Percentiles rank a stretch among this genome's conserved stretches.
Conservation (phyloP, 1,139 yeast genomes). For the Blastobotrys illinoisensis region DNA sequence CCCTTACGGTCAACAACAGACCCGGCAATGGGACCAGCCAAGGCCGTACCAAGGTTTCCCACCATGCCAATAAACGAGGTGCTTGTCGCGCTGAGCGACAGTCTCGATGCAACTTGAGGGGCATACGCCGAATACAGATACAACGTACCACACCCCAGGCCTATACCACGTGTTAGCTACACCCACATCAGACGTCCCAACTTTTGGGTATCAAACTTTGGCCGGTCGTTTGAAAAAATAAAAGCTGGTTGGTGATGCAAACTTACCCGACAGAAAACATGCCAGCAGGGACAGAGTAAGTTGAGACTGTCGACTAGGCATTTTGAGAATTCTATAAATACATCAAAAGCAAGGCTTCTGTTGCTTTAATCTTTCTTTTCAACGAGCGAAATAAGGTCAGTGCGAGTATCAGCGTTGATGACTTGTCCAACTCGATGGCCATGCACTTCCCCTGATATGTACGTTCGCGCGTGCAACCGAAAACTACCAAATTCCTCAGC, state of each 20-base stretch:
- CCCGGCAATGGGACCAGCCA: constrained; percentile 60
- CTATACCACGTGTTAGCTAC: constrained; percentile 5
- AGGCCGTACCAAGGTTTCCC: constrained; percentile 56
- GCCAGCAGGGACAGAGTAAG: constrained; percentile 8
- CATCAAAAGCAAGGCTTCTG: neutral
- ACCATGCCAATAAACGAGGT: constrained; percentile 52
- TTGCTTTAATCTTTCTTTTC: neutral
- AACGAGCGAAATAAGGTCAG: neutral
- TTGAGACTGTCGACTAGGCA: neutral
- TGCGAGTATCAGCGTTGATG: neutral
- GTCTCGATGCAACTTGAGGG: constrained; percentile 53
- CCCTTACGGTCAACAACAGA: constrained; percentile 43
- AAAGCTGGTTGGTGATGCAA: neutral
- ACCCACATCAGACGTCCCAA: neutral
- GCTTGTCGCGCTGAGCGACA: constrained; percentile 49
- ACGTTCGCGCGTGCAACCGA: neutral
- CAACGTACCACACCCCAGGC: constrained; percentile 53
- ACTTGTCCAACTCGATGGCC: neutral
- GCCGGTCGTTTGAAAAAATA: neutral
- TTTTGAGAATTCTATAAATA: neutral
- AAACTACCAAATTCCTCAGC: neutral
- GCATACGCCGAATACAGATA: constrained; percentile 60
- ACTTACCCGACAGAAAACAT: constrained; percentile 12
- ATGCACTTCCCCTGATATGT: neutral
- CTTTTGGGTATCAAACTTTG: neutral